Percentiles rank a stretch among this genome's conserved stretches.
phyloP scores from a whole-genome alignment of 2,329 filamentous ascomycete species.

The Fusarium sp. region DNA sequence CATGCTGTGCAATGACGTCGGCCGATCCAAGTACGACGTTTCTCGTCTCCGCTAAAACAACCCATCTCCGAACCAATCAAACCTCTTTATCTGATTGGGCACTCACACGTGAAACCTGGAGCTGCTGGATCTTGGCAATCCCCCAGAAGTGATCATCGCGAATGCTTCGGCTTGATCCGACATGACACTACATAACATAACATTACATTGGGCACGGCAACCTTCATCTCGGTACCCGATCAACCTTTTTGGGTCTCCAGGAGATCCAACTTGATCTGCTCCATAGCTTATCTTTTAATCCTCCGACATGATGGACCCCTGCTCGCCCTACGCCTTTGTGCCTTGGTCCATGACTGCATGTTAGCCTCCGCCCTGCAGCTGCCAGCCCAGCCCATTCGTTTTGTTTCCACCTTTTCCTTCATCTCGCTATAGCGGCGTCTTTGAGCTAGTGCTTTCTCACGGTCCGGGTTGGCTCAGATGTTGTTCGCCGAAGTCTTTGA shows the following conservation, averaged over 20 bases:
- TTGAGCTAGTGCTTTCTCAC: conserved; percentile 21
- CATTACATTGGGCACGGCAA: conserved; percentile 35
- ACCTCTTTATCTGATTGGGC: not conserved
- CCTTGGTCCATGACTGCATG: conserved; percentile 24
- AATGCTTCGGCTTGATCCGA: conserved; percentile 40
- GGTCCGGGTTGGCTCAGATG: conserved; percentile 14
- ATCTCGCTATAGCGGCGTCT: conserved; percentile 2
- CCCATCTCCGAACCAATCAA: conserved; percentile 33
- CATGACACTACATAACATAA: not conserved
- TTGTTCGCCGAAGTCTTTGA: conserved; percentile 3
- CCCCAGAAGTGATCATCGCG: conserved; percentile 44
- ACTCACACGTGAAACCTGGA: conserved; percentile 24
- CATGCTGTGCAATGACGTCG: conserved; percentile 47
- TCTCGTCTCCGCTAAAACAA: conserved; percentile 19
- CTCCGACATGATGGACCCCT: conserved; percentile 21
- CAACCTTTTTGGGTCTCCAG: conserved; percentile 1
- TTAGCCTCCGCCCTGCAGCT: conserved; percentile 28
- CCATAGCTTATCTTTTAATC: conserved; percentile 5
- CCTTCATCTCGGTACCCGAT: conserved; percentile 32
- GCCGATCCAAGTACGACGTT: conserved; percentile 18
- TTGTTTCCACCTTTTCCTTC: conserved; percentile 25
- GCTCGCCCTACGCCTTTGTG: conserved; percentile 12
- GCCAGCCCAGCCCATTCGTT: not conserved
- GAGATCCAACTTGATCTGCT: conserved; percentile 18
- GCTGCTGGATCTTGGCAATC: conserved; percentile 6